These are phyloP conservation scores for Chlorencoelia australis DNA, from an alignment of 2,329 filamentous ascomycete genomes.

Conservation along the genomic window DNA sequence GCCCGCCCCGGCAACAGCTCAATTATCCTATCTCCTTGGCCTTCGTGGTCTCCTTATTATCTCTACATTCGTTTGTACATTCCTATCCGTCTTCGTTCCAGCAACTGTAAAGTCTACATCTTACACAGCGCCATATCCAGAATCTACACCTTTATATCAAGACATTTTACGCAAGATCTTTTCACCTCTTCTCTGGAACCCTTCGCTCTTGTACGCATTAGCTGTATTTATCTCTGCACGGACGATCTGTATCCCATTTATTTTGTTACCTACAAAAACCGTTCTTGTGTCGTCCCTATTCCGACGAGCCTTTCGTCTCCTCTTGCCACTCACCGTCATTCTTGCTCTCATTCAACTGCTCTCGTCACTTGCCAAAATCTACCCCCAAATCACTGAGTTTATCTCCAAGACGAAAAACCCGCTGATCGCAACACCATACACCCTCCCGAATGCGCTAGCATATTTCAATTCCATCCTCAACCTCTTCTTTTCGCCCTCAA, in stretches of 20 bases:
- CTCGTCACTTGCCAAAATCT: slow-evolving; percentile 25
- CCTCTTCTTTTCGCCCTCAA: slow-evolving; percentile 33
- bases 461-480: slow-evolving; percentile 38
- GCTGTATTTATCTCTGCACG: slow-evolving; percentile 37
- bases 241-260: slow-evolving; percentile 32
- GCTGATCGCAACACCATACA: slow-evolving; percentile 27
- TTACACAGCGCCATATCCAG: slow-evolving; percentile 26
- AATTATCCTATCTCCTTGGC: slow-evolving; percentile 4
- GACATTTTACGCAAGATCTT: slow-evolving; percentile 34
- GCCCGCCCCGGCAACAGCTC: neutral
- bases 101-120: slow-evolving; percentile 24
- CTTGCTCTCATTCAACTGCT: slow-evolving; percentile 31
- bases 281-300: slow-evolving; percentile 32
- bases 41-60: slow-evolving; percentile 15
- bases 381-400: slow-evolving; percentile 30
- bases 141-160: slow-evolving; percentile 31
- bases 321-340: slow-evolving; percentile 31
- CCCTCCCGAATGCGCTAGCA: slow-evolving; percentile 30
- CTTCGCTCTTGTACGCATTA: slow-evolving; percentile 34
- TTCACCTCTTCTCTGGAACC: slow-evolving; percentile 35
- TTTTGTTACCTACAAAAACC: slow-evolving; percentile 27
- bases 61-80: slow-evolving; percentile 34
- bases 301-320: slow-evolving; percentile 32
- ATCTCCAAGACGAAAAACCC: slow-evolving; percentile 29
- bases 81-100: slow-evolving; percentile 36